A percentile compares a stretch with the other conserved stretches of the same genome.
Conservation (phyloP, 768 basidiomycete genomes). For the Boletus reticulatus region DNA sequence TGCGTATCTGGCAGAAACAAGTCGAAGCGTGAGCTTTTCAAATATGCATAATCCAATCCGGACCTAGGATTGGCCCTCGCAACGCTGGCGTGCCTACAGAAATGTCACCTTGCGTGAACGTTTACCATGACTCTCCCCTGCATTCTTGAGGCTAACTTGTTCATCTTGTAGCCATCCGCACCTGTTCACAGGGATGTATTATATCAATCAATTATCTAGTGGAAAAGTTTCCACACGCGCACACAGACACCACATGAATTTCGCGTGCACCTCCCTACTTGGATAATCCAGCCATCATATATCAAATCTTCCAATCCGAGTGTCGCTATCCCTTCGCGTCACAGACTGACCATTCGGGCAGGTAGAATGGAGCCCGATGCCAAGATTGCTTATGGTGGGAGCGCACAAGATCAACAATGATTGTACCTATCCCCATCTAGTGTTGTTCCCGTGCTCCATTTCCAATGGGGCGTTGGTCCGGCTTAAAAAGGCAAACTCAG, state of each 20-base stretch:
- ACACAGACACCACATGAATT: slow-evolving; percentile 8
- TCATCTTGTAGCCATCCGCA: background rate
- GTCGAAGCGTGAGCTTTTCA: slow-evolving; percentile 2
- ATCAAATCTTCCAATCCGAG: slow-evolving; percentile 17
- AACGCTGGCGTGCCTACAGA: background rate
- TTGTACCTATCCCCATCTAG: slow-evolving; percentile 15
- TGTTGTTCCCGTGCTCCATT: slow-evolving; percentile 7
- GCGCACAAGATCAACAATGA: slow-evolving; percentile 5
- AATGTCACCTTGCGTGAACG: background rate
- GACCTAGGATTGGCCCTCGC: background rate
- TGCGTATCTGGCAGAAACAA: slow-evolving; percentile 8
- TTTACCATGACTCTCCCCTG: background rate
- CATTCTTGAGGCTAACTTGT: background rate
- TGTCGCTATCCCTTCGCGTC: slow-evolving; percentile 8
- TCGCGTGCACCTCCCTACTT: slow-evolving; percentile 16
- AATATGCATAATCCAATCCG: background rate
- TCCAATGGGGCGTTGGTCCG: slow-evolving; percentile 1
- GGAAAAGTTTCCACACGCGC: slow-evolving; percentile 7
- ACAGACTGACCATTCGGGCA: slow-evolving; percentile 2
- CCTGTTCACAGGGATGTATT: background rate
- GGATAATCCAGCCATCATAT: slow-evolving; percentile 9
- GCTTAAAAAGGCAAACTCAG: slow-evolving; percentile 14
- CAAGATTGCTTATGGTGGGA: slow-evolving; percentile 1
- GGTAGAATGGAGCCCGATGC: background rate
- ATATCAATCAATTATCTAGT: background rate